Evolutionary conservation across 2,329 filamentous ascomycete genomes (phyloP), one percentile per base, ranked within the genome.

Genomic region (Westerdykella sp.): DNA sequence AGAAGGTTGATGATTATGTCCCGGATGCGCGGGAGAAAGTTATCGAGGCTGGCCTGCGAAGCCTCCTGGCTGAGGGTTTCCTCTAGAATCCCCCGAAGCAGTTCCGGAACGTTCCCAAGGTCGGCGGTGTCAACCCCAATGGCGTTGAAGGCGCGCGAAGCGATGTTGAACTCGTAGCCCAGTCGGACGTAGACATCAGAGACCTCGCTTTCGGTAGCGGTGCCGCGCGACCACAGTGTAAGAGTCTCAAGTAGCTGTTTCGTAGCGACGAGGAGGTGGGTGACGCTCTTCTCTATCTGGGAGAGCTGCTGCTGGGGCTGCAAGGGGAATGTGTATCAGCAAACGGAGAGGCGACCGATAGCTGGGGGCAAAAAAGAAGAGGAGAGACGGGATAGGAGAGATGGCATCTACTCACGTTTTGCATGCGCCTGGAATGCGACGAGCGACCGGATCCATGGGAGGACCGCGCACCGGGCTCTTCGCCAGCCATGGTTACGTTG

Each of bases 161-260:
- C 93, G 73, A 98, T 93, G 70, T 98, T 98, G 77, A 98, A 98
- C 69, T 98, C 93, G 70, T 98, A 98, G 37, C 93, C 93, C 48
- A 98, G 74, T 48, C 93, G 85, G 47, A 98, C 93, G 65, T 98
- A 98, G 56, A 98, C 93, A 66, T 98, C 93, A 11, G 93, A 97
- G 46, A 98, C 93, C 66, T 97, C 87, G 48, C 84, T 86, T 69
- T 98, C 93, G 50, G 88, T 90, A 42, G 93, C 90, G 58, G 86
- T 83, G 49, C 87, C 85, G 44, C 91, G 87, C 46, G 93, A 98
- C 93, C 93, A 98, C 75, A 95, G 86, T 37, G 93, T 98, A 49
- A 98, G 76, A 5, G 91, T 98, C 73, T 98, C 93, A 49, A 98
- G 83, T 2, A 98, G 82, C 69, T 97, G 90, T 67, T 98, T 98